phyloP scores from a whole-genome alignment of 2,329 filamentous ascomycete genomes.

The Ascochyta clinopodiicola region DNA sequence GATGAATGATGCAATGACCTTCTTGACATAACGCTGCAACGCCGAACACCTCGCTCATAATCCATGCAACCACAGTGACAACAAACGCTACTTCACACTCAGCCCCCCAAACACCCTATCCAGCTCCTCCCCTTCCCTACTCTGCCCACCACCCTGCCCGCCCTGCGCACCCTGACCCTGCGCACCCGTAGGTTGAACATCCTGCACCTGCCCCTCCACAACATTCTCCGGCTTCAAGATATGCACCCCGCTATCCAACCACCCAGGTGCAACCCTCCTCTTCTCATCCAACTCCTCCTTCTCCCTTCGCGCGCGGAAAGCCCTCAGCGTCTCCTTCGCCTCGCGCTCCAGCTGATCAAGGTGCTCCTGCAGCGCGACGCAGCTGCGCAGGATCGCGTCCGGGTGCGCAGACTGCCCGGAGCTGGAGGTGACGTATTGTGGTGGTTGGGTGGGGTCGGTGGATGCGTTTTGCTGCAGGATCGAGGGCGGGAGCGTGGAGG shows the following conservation, averaged over 20 bases:
- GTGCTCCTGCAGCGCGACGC: constrained; percentile 77
- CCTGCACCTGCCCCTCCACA: constrained; percentile 18
- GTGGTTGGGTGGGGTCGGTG: constrained; percentile 62
- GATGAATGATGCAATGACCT: neutral
- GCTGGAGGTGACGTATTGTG: constrained; percentile 80
- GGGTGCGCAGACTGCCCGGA: constrained; percentile 81
- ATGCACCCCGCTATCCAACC: constrained; percentile 72
- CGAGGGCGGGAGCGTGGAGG: constrained; percentile 82
- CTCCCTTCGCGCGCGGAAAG: constrained; percentile 71
- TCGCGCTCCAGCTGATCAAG: constrained; percentile 72
- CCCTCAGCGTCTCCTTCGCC: constrained; percentile 69
- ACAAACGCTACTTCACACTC: constrained; percentile 3
- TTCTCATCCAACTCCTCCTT: constrained; percentile 79
- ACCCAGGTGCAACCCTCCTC: constrained; percentile 78
- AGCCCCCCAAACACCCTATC: constrained; percentile 72
- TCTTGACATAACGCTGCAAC: neutral
- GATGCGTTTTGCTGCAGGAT: constrained; percentile 57
- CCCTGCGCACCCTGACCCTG: neutral
- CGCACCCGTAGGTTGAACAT: constrained; percentile 15
- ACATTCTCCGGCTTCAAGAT: constrained; percentile 70
- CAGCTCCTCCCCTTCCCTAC: constrained; percentile 65
- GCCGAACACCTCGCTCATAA: constrained; percentile 11
- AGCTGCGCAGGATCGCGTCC: constrained; percentile 82
- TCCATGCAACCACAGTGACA: neutral
- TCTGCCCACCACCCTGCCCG: constrained; percentile 2